These are phyloP conservation scores for Chaetothyriales sp. DNA, from an alignment of 2,329 filamentous ascomycete species.

Conservation along the genomic window DNA sequence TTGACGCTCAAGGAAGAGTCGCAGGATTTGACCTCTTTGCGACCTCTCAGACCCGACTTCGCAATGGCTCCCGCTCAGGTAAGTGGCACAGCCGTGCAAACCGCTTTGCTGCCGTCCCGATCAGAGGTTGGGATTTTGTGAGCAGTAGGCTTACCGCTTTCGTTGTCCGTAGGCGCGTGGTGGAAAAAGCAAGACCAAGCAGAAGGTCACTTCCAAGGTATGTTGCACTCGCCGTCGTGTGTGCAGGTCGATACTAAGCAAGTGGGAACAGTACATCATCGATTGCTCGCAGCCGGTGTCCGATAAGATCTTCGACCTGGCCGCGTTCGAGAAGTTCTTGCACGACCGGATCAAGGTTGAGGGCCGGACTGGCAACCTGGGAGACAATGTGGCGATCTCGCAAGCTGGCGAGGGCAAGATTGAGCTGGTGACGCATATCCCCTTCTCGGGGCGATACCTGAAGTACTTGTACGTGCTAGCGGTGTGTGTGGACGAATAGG, in stretches of 20 bases:
- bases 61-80: constrained; percentile 47
- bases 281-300: constrained; percentile 94
- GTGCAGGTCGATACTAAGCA: not conserved
- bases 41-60: constrained; percentile 30
- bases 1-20: constrained; percentile 30
- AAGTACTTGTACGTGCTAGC: constrained; percentile 79
- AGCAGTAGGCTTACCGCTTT: constrained; percentile 85
- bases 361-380: constrained; percentile 94
- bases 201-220: constrained; percentile 36
- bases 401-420: constrained; percentile 94
- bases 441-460: constrained; percentile 96
- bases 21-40: constrained; percentile 91
- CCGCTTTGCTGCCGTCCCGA: constrained; percentile 61
- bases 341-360: constrained; percentile 99
- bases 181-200: constrained; percentile 28
- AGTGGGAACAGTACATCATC: constrained; percentile 70
- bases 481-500: not conserved
- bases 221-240: constrained; percentile 11
- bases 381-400: constrained; percentile 79
- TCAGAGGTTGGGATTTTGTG: not conserved
- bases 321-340: constrained; percentile 99
- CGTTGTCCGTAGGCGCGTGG: constrained; percentile 36
- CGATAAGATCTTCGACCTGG: constrained; percentile 99
- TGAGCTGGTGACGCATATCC: constrained; percentile 92
- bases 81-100: constrained; percentile 51